Evolutionary conservation across 768 basidiomycete species (phyloP), one percentile per base, ranked within the genome.

Genomic region (Baorangia bicolor): DNA sequence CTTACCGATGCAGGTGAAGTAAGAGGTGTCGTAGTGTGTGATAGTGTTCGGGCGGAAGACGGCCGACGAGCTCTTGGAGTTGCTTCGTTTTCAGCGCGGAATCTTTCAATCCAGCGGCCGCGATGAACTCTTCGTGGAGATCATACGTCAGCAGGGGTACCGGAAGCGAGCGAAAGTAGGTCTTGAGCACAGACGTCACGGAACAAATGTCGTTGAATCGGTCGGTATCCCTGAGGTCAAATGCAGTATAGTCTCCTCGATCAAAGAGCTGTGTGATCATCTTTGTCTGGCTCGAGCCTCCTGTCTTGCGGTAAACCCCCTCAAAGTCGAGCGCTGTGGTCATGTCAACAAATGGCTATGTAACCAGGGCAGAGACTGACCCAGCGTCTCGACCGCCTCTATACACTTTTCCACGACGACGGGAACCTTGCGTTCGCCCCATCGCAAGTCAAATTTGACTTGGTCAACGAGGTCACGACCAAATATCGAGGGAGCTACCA

Each of bases 201-300:
- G 93, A 94, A 70, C 91, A 94, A 56, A 99, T 93, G 71, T 99
- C 97, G 77, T 96, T 98, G 80, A 98, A 99, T 25, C 87, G 81
- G 64, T 96, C 90, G 5, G 79, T 74, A 69, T 99, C 94, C 43
- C 79, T 78, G 34, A 98, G 81, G 66, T 98, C 94, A 69, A 99
- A 98, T 0, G 92, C 77, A 16, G 78, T 69, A 70, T 97, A 96
- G 69, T 96, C 88, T 51, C 93, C 94, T 45, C 90, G 83, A 66
- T 98, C 97, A 64, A 99, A 99, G 25, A 96, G 78, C 59, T 95
- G 91, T 0, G 92, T 94, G 73, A 99, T 98, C 49, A 81, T 81
- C 75, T 96, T 96, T 34, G 92, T 90, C 65, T 95, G 95, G 3
- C 90, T 82, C 28, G 90, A 86, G 3, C 97, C 97, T 30, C 97